phyloP scores from a whole-genome alignment of 2,329 filamentous ascomycete genomes.

The Hypomyces rosellus region DNA sequence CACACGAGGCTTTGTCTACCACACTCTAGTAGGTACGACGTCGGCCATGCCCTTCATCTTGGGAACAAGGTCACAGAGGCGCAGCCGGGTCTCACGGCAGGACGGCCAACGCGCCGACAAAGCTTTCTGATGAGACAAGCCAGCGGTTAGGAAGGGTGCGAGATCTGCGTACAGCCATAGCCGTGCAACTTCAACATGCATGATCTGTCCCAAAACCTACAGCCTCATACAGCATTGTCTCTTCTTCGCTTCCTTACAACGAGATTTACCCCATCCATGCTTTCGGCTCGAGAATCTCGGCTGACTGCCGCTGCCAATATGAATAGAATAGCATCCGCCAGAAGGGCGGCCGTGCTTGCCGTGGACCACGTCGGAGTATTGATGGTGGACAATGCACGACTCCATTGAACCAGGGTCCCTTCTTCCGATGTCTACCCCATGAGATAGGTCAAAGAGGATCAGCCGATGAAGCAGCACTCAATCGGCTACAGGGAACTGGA shows the following conservation, averaged over 20 bases:
- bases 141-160: constrained; percentile 8
- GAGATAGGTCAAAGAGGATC: too few relatives aligned
- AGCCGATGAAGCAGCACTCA: too few relatives aligned
- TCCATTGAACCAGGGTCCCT: too few relatives aligned
- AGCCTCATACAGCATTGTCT: constrained; percentile 8
- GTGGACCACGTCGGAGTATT: too few relatives aligned
- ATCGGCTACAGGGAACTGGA: background rate
- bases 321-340: too few relatives aligned
- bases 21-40: constrained; percentile 5
- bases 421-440: too few relatives aligned
- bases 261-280: background rate
- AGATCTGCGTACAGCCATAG: constrained; percentile 12
- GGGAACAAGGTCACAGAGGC: constrained; percentile 3
- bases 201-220: constrained; percentile 7
- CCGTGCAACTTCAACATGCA: constrained; percentile 11
- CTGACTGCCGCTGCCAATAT: too few relatives aligned
- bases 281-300: background rate
- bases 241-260: background rate
- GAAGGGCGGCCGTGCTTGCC: too few relatives aligned
- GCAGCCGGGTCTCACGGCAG: constrained; percentile 7
- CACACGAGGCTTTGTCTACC: constrained; percentile 5
- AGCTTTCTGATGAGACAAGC: constrained; percentile 7
- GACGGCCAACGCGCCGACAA: constrained; percentile 3
- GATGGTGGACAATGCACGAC: too few relatives aligned
- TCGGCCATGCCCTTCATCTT: constrained; percentile 5